Evolutionary conservation across 768 basidiomycete genomes (phyloP), one percentile per base, ranked within the genome.

Genomic region (Lactifluus piperatus): DNA sequence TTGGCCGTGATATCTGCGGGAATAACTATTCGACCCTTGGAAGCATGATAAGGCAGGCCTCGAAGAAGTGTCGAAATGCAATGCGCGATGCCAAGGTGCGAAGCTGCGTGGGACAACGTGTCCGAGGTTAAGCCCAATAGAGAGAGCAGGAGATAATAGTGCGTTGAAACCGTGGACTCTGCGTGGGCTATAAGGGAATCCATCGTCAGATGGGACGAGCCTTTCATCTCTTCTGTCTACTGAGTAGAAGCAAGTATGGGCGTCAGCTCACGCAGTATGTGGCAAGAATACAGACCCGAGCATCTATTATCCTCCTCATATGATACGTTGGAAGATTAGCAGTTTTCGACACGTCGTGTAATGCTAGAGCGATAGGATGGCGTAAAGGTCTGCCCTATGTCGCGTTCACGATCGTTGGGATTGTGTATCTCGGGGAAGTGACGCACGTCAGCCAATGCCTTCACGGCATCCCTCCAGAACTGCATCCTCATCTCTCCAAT

Each of bases 401-500:
- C 59, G 54, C 51, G 48, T 62, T 69, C 48, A 57, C 45, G 66
- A 62, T 65, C 50, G 63, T 58, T 18, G n/a, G 32, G 54, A 27
- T 27, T 9, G 30, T 29, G 34, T 6, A 56, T 45, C n/a, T n/a
- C 32, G 11, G 50, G 11, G 34, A 30, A 45, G 18, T 70, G 4
- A 71, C 78, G 69, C 66, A 87, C 91, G 68, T 85, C 79, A 66
- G 74, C 74, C 22, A 91, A 81, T 48, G 73, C 78, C 66, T 84
- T 87, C 27, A 92, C 67, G 13, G 87, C 83, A 67, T 94, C 89
- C 65, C 82, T 80, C 91, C 91, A 94, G 69, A 92, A 93, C 68
- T 91, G 85, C 75, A 91, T 80, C 63, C 88, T 79, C 79, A 91
- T 88, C 69, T 83, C 81, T n/a, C 89, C 91, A 56, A 93, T 82